Base-by-base conservation (phyloP, 139 green algal species). In the Nannochloris sp. region DNA sequence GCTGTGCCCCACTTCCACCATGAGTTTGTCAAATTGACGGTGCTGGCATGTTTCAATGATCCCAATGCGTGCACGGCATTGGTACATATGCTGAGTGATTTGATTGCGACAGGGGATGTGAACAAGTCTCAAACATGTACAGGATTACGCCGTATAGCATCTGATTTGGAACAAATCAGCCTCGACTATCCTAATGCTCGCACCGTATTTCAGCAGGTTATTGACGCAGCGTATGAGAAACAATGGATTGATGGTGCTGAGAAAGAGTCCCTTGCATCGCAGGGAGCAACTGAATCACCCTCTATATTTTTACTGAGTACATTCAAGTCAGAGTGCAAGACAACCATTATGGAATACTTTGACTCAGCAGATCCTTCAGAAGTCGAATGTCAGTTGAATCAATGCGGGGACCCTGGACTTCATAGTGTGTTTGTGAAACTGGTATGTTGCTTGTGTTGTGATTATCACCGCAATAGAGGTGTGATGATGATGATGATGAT, bases 361-460 rank as follows among this genome's bases (percentile, higher is more conserved):
- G 78, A 81, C 44, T 86, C 76, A 1, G 66, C 56, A 36, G 67
- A 92, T 59, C 53, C 60, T 9, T 57, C n/a, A 1, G 87, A 93
- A 68, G 84, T 91, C 31, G 83, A 60, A 1, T 25, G 48, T 5
- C 68, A 61, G 46, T 70, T 96, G 50, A 19, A 63, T 2, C 83
- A 92, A 62, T 73, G 95, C 37, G 76, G 87, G 4, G 71, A 94
- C 68, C 85, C 87, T 2, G 91, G 85, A 40, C 85, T 95, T 61
- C 78, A 89, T 66, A 85, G 93, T 57, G 83, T 97, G 53, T 89
- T 95, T 74, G 82, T 96, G 31, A 97, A 95, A 78, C 78, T 84
- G 34, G 34, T 40, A 40, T 40, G 34, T 40, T 40, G 34, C 34
- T 40, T 40, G 34, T 11, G 2, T 27, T 27, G 24, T 27, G 24